A percentile compares a stretch with the other conserved stretches of the same genome.
phyloP scores from a whole-genome alignment of 116 monocot species.

The Iris pallida region DNA sequence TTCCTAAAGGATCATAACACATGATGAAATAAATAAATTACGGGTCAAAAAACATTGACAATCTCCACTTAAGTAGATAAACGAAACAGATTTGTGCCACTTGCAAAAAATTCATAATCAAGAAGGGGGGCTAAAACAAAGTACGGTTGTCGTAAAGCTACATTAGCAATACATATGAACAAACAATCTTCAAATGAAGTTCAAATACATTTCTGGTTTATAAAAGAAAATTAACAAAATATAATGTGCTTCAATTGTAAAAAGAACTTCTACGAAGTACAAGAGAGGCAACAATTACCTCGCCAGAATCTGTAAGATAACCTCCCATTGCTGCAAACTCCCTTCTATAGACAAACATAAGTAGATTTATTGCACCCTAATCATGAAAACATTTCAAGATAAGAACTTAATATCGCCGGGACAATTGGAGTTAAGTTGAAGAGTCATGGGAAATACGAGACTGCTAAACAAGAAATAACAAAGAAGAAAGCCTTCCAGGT shows the following conservation, averaged over 20 bases:
- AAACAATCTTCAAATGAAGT: too few relatives aligned
- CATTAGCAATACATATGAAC: too few relatives aligned
- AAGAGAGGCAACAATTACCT: slow-evolving; percentile 53
- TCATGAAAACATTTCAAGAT: slow-evolving; percentile 8
- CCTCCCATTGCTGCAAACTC: slow-evolving; percentile 92
- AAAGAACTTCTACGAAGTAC: not conserved
- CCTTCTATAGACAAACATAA: slow-evolving; percentile 78
- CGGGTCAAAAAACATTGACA: too few relatives aligned
- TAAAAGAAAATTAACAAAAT: not conserved
- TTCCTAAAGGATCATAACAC: too few relatives aligned
- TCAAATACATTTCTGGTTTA: too few relatives aligned
- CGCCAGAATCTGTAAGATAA: slow-evolving; percentile 89
- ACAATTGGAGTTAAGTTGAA: slow-evolving; percentile 1
- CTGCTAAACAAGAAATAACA: not conserved
- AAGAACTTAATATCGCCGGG: not conserved
- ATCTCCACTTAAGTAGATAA: too few relatives aligned
- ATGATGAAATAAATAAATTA: too few relatives aligned
- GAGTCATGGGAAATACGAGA: not conserved
- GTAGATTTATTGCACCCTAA: slow-evolving; percentile 92
- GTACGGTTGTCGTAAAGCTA: too few relatives aligned
- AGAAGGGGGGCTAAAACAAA: not conserved
- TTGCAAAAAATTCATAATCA: too few relatives aligned
- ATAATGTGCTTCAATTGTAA: not conserved
- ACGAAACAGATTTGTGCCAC: too few relatives aligned
- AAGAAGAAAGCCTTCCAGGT: not conserved